phyloP scores from a whole-genome alignment of 495 filamentous ascomycete genomes.

The Rostrohypoxylon terebratum region DNA sequence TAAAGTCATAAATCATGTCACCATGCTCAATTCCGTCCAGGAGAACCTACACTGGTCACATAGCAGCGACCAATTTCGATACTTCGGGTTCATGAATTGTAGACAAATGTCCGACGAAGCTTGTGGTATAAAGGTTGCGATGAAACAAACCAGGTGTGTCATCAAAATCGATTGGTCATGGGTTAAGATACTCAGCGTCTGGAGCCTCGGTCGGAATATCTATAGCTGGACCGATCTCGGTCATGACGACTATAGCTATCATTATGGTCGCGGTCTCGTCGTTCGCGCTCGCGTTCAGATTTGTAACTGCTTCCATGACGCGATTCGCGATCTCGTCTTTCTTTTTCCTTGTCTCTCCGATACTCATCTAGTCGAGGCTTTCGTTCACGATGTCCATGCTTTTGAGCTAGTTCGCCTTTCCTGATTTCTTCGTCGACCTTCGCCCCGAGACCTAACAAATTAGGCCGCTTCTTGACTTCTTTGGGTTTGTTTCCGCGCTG shows the following conservation, averaged over 20 bases:
- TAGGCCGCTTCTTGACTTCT: slow-evolving; percentile 73
- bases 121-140: not conserved
- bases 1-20: not conserved
- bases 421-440: slow-evolving; percentile 76
- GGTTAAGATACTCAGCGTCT: slow-evolving; percentile 19
- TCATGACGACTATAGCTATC: slow-evolving; percentile 52
- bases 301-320: slow-evolving; percentile 58
- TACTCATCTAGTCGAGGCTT: slow-evolving; percentile 60
- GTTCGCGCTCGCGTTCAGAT: slow-evolving; percentile 60
- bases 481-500: slow-evolving; percentile 62
- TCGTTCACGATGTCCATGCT: slow-evolving; percentile 50
- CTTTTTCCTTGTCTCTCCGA: slow-evolving; percentile 55
- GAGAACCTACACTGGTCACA: not conserved
- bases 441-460: slow-evolving; percentile 84
- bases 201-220: slow-evolving; percentile 44
- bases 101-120: not conserved
- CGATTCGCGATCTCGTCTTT: slow-evolving; percentile 55
- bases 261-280: slow-evolving; percentile 53
- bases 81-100: not conserved
- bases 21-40: not conserved
- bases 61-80: not conserved
- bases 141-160: not conserved
- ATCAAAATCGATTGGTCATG: not conserved
- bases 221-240: slow-evolving; percentile 46
- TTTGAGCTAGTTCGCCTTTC: slow-evolving; percentile 46